Evolutionary conservation across 2,329 filamentous ascomycete genomes (phyloP), one percentile per base, ranked within the genome.

Genomic region (Boeremia exigua): DNA sequence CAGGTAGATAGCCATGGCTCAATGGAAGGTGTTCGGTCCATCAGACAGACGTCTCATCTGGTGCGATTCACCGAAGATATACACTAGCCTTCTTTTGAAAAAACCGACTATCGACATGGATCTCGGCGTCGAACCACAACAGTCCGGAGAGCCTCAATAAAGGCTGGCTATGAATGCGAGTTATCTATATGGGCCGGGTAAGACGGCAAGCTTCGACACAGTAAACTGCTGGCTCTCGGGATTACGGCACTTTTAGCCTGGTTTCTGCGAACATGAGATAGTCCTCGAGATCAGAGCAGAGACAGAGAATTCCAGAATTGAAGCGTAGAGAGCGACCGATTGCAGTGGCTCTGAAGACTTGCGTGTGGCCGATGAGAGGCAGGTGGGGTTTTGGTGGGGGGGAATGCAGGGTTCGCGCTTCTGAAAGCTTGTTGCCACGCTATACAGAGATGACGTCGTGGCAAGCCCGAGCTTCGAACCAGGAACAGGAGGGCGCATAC

Each of bases 361-460:
- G 17, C 12, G 19, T n/a, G 15, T 7, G 33, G 30, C 37, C 12
- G 6, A 15, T 25, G 12, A 2, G n/a, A 39, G 14, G 37, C 10
- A 25, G 25, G 54, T 42, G 45, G 39, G 46, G 48, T 40, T 42
- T 30, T 42, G 34, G 33, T 46, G 48, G 30, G 42, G 42, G 51
- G 43, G 40, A 37, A 48, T 45, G 52, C 56, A 61, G 59, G 54
- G 54, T 39, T 50, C 44, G 34, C 39, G 48, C 48, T 52, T 56
- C 34, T 30, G n/a, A 56, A 56, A 56, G 54, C 54, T 56, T 56
- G 48, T 56, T 39, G 47, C 30, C 53, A 38, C 53, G 40, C 47
- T 60, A 46, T 39, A 49, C 54, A 55, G 48, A 51, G 48, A 58
- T 56, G 58, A 60, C 58, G 54, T 60, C 43, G 49, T 43, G 12